Evolutionary conservation across 2,329 filamentous ascomycete species (phyloP), one percentile per base, ranked within the genome.

Genomic region (Fusarium foetens): DNA sequence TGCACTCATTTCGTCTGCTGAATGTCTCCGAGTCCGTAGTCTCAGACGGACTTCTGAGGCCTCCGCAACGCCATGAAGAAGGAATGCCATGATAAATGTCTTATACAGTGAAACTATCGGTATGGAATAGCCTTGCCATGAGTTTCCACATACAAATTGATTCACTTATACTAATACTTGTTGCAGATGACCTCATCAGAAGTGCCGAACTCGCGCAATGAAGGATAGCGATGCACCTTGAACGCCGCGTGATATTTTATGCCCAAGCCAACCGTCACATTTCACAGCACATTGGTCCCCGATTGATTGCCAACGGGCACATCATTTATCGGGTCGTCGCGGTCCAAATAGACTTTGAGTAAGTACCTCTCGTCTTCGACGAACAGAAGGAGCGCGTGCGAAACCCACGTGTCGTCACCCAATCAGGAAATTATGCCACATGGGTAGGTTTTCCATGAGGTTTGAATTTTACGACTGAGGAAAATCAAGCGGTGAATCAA

Each of bases 401-500:
- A 31, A 55, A 53, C 8, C 38, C 61, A 66, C 45, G 35, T 46
- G 53, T 36, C 4, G 17, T 41, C n/a, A 5, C 45, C 54, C 9
- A 27, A 48, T 42, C 9, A 39, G 61, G 64, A 5, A 59, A 41
- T 33, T 19, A 5, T 27, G 52, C 39, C 35, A 45, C 59, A 59
- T 8, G 4, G 35, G 52, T 2, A 66, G 27, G 5, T 13, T 19
- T 25, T 25, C 10, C 11, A 25, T 21, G 8, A 35, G 6, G 1
- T 5, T 35, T 14, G n/a, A 51, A 3, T 11, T 11, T n/a, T n/a
- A n/a, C n/a, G n/a, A n/a, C n/a, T n/a, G n/a, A n/a, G n/a, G n/a
- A n/a, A 17, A 16, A 48, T 38, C 23, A 36, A 31, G 48, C 59
- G 63, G 59, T 65, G 63, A 64, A 33, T 36, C 21, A 41, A n/a